Conservation (phyloP, 2,329 filamentous ascomycete genomes). For the Gaeumannomyces tritici region DNA sequence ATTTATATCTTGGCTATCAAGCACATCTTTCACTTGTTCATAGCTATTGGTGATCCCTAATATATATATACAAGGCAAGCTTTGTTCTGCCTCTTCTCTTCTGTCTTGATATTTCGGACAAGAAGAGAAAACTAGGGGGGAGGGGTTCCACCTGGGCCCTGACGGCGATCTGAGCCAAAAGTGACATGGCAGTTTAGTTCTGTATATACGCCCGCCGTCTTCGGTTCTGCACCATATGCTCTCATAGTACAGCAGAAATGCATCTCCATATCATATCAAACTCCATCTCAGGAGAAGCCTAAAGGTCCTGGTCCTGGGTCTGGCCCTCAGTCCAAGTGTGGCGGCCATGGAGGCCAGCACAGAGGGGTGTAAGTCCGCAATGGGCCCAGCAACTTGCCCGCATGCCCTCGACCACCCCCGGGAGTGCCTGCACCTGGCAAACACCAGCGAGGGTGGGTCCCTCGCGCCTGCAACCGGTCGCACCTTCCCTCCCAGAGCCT, state of each 20-base stretch:
- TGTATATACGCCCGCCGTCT: not conserved
- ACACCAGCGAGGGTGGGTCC: not conserved
- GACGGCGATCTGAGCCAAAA: no score
- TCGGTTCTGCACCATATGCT: not conserved
- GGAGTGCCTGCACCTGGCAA: not conserved
- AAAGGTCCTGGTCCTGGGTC: not conserved
- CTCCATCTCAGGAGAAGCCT: not conserved
- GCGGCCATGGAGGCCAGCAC: not conserved
- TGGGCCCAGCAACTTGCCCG: not conserved
- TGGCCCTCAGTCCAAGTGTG: not conserved
- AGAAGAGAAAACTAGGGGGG: not conserved
- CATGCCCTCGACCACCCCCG: not conserved
- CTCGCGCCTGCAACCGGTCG: no score
- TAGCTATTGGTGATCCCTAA: no score
- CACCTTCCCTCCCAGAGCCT: not conserved
- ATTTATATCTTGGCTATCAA: no score
- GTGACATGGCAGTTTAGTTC: no score
- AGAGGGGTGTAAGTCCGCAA: not conserved
- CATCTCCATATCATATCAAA: not conserved
- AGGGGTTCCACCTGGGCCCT: no score
- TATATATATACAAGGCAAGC: not conserved
- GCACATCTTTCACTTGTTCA: no score
- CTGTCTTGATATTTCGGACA: not conserved
- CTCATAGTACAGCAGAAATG: no score
- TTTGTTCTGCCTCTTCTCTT: not conserved